phyloP scores from a whole-genome alignment of 306 rosid species.

The Vigna angularis region DNA sequence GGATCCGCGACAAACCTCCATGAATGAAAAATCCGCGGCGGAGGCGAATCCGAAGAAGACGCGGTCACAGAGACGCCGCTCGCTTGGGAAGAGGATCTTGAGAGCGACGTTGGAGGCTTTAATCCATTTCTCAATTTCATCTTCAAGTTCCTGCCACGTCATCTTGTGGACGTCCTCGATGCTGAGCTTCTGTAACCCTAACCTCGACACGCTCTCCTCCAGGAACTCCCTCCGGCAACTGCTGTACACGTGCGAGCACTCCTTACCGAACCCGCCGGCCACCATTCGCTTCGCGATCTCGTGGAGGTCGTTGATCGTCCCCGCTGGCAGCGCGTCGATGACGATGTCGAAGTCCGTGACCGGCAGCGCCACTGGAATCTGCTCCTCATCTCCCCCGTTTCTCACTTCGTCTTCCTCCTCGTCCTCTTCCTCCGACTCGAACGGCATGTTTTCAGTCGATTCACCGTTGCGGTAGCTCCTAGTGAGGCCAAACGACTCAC shows the following conservation, averaged over 20 bases:
- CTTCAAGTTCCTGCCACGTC: conserved; percentile 88
- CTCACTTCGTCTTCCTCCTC: conserved; percentile 46
- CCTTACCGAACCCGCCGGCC: conserved; percentile 86
- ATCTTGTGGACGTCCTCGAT: conserved; percentile 86
- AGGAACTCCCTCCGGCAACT: conserved; percentile 86
- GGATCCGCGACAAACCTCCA: conserved; percentile 92
- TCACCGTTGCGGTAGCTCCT: conserved; percentile 56
- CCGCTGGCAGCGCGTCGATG: conserved; percentile 87
- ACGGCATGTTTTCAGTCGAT: conserved; percentile 59
- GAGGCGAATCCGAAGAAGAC: conserved; percentile 84
- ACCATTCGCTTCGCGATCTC: conserved; percentile 96
- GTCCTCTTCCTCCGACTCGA: conserved; percentile 74
- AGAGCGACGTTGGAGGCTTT: conserved; percentile 77
- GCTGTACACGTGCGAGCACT: conserved; percentile 87
- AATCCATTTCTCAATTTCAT: conserved; percentile 89
- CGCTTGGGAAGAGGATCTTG: conserved; percentile 83
- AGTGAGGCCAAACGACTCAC: conserved; percentile 73
- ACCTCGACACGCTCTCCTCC: conserved; percentile 84
- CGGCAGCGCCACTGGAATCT: conserved; percentile 82
- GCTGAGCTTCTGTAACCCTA: conserved; percentile 91
- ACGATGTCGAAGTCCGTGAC: conserved; percentile 74
- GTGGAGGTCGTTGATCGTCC: conserved; percentile 79
- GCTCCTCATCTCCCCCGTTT: conserved; percentile 42
- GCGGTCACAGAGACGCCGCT: conserved; percentile 80
- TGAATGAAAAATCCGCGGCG: conserved; percentile 78